These are phyloP conservation scores for Phtheirospermum japonicum DNA, from an alignment of 257 asterid genomes.

Conservation along the genomic window DNA sequence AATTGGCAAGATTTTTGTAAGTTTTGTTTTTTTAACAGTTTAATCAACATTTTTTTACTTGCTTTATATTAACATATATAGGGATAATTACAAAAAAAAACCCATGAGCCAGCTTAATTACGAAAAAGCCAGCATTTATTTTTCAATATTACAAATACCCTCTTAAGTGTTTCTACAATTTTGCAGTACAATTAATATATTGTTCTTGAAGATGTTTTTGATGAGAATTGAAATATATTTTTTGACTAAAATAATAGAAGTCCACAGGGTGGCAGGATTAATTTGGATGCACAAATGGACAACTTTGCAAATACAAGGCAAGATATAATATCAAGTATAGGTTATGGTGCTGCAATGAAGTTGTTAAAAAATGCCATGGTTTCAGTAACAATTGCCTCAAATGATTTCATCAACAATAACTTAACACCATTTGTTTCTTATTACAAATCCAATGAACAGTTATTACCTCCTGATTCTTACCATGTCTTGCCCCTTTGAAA, in stretches of 20 bases:
- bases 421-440: too few relatives aligned
- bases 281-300: constrained; percentile 74
- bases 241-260: too few relatives aligned
- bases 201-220: background rate
- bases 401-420: too few relatives aligned
- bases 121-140: background rate
- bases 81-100: background rate
- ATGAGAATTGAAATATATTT: background rate
- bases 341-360: constrained; percentile 34
- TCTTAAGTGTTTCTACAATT: background rate
- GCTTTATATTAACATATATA: too few relatives aligned
- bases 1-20: constrained; percentile 65
- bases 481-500: too few relatives aligned
- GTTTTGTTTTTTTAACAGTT: constrained; percentile 23
- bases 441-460: constrained; percentile 34
- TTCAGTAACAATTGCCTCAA: too few relatives aligned
- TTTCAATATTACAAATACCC: background rate
- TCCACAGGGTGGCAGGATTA: constrained; percentile 62
- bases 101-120: background rate
- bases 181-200: background rate
- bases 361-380: constrained; percentile 34
- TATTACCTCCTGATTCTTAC: constrained; percentile 48
- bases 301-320: constrained; percentile 63
- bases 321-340: constrained; percentile 47
- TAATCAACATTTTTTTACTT: too few relatives aligned